Evolutionary conservation across 2,329 filamentous ascomycete genomes (phyloP).

Genomic region (Phoma sp.): DNA sequence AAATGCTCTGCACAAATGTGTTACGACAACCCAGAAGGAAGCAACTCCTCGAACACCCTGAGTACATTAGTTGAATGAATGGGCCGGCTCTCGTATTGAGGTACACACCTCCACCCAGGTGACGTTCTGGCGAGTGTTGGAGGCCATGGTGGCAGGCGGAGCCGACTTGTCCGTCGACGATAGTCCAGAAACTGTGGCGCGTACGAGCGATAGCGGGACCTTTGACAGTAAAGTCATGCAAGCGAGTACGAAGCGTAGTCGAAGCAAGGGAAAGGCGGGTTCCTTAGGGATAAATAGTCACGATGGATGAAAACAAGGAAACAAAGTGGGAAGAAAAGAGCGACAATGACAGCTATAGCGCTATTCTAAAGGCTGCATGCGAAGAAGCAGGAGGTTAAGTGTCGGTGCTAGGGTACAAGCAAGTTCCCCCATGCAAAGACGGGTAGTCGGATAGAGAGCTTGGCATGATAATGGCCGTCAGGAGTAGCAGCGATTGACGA

Average conservation of each 20-base stretch:
- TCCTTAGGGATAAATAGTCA: neutral
- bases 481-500: constrained; percentile 27
- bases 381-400: constrained; percentile 33
- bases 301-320: constrained; percentile 11
- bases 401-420: constrained; percentile 32
- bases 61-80: constrained; percentile 9
- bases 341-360: constrained; percentile 31
- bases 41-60: constrained; percentile 61
- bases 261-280: constrained; percentile 16
- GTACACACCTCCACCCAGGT: constrained; percentile 50
- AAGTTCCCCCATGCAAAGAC: constrained; percentile 42
- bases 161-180: constrained; percentile 16
- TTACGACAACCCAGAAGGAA: constrained; percentile 60
- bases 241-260: constrained; percentile 16
- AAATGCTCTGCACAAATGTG: constrained; percentile 59
- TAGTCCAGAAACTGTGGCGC: constrained; percentile 31
- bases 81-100: neutral
- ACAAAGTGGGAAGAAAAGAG: constrained; percentile 24
- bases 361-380: constrained; percentile 27
- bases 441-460: constrained; percentile 38
- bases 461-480: constrained; percentile 36
- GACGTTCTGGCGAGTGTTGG: constrained; percentile 45
- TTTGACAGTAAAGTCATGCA: constrained; percentile 38
- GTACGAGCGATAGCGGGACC: constrained; percentile 31
- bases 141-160: constrained; percentile 29